phyloP scores from a whole-genome alignment of 2,329 filamentous ascomycete species.

The Aspergillus brasiliensis region DNA sequence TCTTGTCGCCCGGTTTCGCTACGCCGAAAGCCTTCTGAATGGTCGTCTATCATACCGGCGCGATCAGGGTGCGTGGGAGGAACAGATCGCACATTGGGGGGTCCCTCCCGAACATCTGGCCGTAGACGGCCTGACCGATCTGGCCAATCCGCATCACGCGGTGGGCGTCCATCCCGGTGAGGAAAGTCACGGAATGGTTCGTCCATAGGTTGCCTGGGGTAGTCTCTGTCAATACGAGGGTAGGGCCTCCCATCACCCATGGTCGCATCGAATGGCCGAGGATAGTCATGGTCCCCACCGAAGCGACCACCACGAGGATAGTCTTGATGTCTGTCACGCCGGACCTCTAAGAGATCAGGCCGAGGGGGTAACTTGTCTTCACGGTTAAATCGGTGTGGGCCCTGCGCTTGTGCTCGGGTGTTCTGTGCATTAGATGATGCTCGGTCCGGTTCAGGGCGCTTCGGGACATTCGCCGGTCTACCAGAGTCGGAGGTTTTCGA shows the following conservation, averaged over 20 bases:
- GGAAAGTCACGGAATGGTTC: conserved; percentile 42
- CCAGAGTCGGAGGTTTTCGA: conserved; percentile 32
- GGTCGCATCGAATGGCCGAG: conserved; percentile 39
- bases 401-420: conserved; percentile 36
- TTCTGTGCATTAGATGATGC: conserved; percentile 26
- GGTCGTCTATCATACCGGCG: conserved; percentile 38
- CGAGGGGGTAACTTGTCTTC: conserved; percentile 44
- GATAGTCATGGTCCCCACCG: conserved; percentile 40
- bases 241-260: conserved; percentile 36
- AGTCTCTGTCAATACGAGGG: conserved; percentile 42
- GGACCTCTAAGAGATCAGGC: conserved; percentile 41
- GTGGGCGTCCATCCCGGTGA: conserved; percentile 37
- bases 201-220: conserved; percentile 37
- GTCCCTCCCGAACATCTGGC: conserved; percentile 29
- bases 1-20: conserved; percentile 31
- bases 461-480: conserved; percentile 36
- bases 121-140: conserved; percentile 40
- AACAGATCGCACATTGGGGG: conserved; percentile 27
- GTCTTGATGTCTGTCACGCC: conserved; percentile 43
- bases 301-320: conserved; percentile 40
- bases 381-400: conserved; percentile 41
- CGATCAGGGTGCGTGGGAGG: conserved; percentile 36
- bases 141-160: conserved; percentile 41
- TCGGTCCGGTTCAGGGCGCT: conserved; percentile 43
- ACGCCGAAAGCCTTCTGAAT: conserved; percentile 35